Base-by-base conservation (phyloP, 1,284 basidiomycete species). In the Entoloma clypeatum region DNA sequence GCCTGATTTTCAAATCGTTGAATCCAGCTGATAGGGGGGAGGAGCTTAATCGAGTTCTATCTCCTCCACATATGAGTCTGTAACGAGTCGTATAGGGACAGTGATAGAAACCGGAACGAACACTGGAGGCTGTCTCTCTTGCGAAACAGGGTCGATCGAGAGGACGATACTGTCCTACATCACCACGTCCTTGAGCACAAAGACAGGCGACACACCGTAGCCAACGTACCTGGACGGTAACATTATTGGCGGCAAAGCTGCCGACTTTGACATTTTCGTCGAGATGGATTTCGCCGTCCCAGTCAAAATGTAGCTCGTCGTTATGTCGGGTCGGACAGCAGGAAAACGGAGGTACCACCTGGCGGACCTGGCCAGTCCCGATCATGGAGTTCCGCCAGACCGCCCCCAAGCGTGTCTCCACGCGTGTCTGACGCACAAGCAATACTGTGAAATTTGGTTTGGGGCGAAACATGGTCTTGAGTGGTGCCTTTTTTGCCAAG, bases 131-230 rank as follows among this genome's bases (percentile, higher is more conserved):
- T 56, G 49, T 34, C 60, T 16, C 32, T 50, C 53, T 41, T 38
- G 43, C 35, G 51, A 47, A 49, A 29, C 64, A 55, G 28, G 59
- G 29, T 53, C 44, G 16, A 79, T 38, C 28, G 63, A 60, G 11
- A 80, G 53, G 5, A 71, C 63, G 31, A 83, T 63, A 44, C 74
- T 79, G 51, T 82, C 79, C 79, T 82, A 50, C 32, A 28, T 35
- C 38, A 39, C 32, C 16, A 9, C 29, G 27, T 22, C 51, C 32
- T 42, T 14, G 41, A 18, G 3, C 27, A 43, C 28, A 35, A 38
- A 34, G 34, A 17, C 30, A 39, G 42, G 31, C 36, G 11, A 21
- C 34, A 35, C 44, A 25, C n/a, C 16, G 34, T 18, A 33, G n/a
- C 19, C 17, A 19, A 44, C 57, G 23, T 39, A 72, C 71, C 62